Percentiles rank a stretch among this genome's conserved stretches.
Conservation (phyloP, 805 yeast genomes). For the Candida chauliodis region DNA sequence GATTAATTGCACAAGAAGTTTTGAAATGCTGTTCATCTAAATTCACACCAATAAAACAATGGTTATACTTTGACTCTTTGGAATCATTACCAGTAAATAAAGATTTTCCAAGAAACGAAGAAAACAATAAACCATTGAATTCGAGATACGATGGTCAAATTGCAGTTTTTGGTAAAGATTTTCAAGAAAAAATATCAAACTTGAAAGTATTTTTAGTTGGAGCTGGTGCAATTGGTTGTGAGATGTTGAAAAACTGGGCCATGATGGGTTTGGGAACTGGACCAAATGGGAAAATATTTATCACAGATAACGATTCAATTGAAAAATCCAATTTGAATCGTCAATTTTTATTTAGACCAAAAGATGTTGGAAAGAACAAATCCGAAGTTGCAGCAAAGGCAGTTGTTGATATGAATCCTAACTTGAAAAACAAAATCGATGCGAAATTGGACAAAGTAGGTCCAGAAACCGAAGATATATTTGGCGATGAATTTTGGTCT, state of each 20-base stretch:
- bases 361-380: slow-evolving; percentile 88
- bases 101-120: slow-evolving; percentile 59
- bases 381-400: slow-evolving; percentile 89
- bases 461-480: slow-evolving; percentile 83
- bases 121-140: slow-evolving; percentile 68
- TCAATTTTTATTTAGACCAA: slow-evolving; percentile 91
- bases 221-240: slow-evolving; percentile 98
- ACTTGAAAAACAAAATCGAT: slow-evolving; percentile 70
- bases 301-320: slow-evolving; percentile 93
- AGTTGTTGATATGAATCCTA: slow-evolving; percentile 82
- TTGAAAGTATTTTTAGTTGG: slow-evolving; percentile 89
- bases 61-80: slow-evolving; percentile 88
- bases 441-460: slow-evolving; percentile 87
- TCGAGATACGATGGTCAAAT: slow-evolving; percentile 93
- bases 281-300: slow-evolving; percentile 74
- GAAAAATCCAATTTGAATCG: slow-evolving; percentile 95
- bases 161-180: slow-evolving; percentile 85
- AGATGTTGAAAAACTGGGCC: slow-evolving; percentile 98
- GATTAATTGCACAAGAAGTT: slow-evolving; percentile 93
- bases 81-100: slow-evolving; percentile 76
- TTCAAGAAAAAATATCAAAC: slow-evolving; percentile 71
- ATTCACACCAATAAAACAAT: slow-evolving; percentile 90
- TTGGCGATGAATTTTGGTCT: slow-evolving; percentile 83
- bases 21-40: slow-evolving; percentile 94
- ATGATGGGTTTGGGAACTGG: slow-evolving; percentile 94